phyloP scores from a whole-genome alignment of 2,329 filamentous ascomycete species.

The Thelonectria rubi region DNA sequence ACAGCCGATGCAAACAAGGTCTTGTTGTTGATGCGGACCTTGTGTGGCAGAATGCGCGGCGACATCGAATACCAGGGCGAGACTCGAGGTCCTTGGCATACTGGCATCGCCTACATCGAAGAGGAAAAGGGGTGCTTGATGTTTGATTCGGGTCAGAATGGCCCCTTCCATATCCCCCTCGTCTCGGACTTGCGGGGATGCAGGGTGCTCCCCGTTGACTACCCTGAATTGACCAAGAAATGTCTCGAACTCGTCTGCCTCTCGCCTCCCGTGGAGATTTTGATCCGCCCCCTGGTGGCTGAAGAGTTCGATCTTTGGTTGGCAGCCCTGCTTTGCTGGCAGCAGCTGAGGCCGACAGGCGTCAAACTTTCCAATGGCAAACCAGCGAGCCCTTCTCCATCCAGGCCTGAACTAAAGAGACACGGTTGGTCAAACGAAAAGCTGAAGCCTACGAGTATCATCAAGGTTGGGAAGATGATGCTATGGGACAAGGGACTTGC shows the following conservation, averaged over 20 bases:
- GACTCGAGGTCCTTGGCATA: slow-evolving; percentile 69
- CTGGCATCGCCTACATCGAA: slow-evolving; percentile 80
- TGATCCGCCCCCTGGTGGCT: slow-evolving; percentile 69
- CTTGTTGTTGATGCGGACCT: slow-evolving; percentile 77
- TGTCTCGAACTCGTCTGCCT: slow-evolving; percentile 65
- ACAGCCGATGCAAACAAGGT: slow-evolving; percentile 77
- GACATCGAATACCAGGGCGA: slow-evolving; percentile 76
- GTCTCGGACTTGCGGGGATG: slow-evolving; percentile 81
- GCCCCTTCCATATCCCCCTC: slow-evolving; percentile 71
- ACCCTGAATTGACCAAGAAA: slow-evolving; percentile 53
- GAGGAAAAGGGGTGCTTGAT: slow-evolving; percentile 78
- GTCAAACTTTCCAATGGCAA: slow-evolving; percentile 61
- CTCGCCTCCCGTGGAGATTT: slow-evolving; percentile 66
- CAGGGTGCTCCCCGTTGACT: slow-evolving; percentile 67
- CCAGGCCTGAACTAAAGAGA: slow-evolving; percentile 56
- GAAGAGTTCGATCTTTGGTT: slow-evolving; percentile 82
- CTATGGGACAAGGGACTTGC: slow-evolving; percentile 84
- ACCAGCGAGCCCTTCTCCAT: slow-evolving; percentile 44
- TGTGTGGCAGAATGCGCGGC: slow-evolving; percentile 83
- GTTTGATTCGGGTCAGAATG: slow-evolving; percentile 75
- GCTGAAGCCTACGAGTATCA: slow-evolving; percentile 70
- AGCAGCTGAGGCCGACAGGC: slow-evolving; percentile 72
- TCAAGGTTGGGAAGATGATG: slow-evolving; percentile 92
- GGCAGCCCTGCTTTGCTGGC: slow-evolving; percentile 82
- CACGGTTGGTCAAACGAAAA: slow-evolving; percentile 49